Base-by-base conservation (phyloP, 2,329 filamentous ascomycete genomes). In the Scolecobasidium constrictum region DNA sequence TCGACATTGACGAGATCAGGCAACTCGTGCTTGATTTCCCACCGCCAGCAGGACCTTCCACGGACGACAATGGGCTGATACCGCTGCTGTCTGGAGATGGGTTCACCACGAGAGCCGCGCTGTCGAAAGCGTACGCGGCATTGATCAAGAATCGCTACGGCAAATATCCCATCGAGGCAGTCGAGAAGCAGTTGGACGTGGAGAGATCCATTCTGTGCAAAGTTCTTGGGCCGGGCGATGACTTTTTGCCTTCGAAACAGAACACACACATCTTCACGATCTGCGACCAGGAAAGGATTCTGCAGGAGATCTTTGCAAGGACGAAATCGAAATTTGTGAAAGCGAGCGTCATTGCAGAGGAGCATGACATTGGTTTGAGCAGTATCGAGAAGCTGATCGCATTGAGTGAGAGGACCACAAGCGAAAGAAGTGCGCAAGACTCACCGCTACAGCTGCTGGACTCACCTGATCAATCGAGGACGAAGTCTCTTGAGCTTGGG, bases 381-480 rank as follows among this genome's bases (percentile, higher is more conserved):
- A 28, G 20, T 16, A 12, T 41, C 22, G 33, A 31, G 22, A 41
- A 28, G 15, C 26, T 41, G 13, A 26, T 33, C 4, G 18, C 21
- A 28, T 21, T 13, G 16, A 35, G 38, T 34, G 38, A 34, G 16
- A 17, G 20, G 16, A 5, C 19, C 6, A 12, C 21, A 7, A 12
- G 33, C 18, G 38, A 41, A 21, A n/a, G n/a, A n/a, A n/a, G n/a
- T n/a, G n/a, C n/a, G n/a, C n/a, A n/a, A n/a, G n/a, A n/a, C n/a
- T 16, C 22, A n/a, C 16, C 31, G 21, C 17, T 42, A 18, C 40
- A 42, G 40, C 21, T 42, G 31, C 20, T 42, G 6, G 16, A 42
- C 3, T 17, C 31, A 15, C 33, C 19, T 4, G 15, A 15, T 16
- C 16, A 17, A n/a, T 42, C 33, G 16, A 11, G 23, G 21, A 12